Base-by-base conservation (phyloP, 73 alveolate species). In the Paramecium biaurelia region DNA sequence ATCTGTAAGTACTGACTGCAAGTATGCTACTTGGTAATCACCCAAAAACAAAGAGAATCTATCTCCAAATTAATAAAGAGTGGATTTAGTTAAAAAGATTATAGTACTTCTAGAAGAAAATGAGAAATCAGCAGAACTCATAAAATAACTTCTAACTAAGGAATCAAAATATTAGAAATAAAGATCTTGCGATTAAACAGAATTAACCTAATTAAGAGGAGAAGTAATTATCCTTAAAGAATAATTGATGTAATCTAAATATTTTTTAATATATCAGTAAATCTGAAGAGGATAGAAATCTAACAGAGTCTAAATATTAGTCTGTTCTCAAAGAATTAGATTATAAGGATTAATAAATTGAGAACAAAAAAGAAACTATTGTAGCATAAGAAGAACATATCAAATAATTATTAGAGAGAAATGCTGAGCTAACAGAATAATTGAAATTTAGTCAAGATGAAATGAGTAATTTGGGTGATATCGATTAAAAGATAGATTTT, bases 101-200 rank as follows among this genome's bases (percentile, higher is more conserved):
- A 35, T 72, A 14, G 86, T 72, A 1, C 86, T 72, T 1, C 45
- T 72, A 4, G 86, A 72, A 21, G 86, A 72, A 38, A 72, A 72
- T 11, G 86, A 72, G 86, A 72, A 72, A 72, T 72, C 86, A 35
- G 86, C 86, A 72, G 59, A 35, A 72, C 45, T 72, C 32, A 72
- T 72, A 4, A 72, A 72, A 72, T 37, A 72, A 15, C n/a, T 72
- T 2, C 4, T 35, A 11, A 38, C 35, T 10, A 72, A 72, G 35
- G 86, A 72, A 15, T 32, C 56, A 10, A 72, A 72, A 12, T 72
- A 72, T 10, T 21, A 72, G 34, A 72, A 72, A 35, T 35, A 72
- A 37, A 20, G 56, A 34, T 32, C 56, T 3, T 32, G 58, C 24
- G 86, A 35, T 72, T 72, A 72, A 37, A 35, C 49, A 4, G 84